Conservation (phyloP, 257 asterid species). For the Buddleja alternifolia region DNA sequence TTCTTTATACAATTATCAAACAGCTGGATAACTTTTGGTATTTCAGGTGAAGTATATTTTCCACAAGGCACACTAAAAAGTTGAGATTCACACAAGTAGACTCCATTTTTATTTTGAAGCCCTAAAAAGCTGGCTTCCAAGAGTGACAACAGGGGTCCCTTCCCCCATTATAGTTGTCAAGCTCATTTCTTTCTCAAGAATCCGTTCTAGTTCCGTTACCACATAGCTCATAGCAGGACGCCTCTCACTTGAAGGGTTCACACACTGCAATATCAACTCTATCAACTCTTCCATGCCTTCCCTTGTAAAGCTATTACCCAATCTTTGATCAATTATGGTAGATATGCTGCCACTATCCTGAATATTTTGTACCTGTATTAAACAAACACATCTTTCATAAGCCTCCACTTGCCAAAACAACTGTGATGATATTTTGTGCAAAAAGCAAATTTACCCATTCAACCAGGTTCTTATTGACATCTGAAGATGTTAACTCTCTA, state of each 20-base stretch:
- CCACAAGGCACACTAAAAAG: conserved; percentile 39
- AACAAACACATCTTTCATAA: background rate
- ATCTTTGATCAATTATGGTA: conserved; percentile 62
- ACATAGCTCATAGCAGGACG: conserved; percentile 76
- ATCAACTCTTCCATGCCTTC: conserved; percentile 89
- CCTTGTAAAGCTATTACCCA: conserved; percentile 76
- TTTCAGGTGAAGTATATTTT: conserved; percentile 33
- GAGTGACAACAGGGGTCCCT: conserved; percentile 86
- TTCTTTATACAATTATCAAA: conserved; percentile 76
- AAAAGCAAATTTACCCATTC: conserved; percentile 66
- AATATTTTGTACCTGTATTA: conserved; percentile 63
- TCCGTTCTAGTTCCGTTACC: conserved; percentile 76
- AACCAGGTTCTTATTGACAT: conserved; percentile 56
- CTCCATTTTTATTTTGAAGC: conserved; percentile 49
- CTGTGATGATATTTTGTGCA: background rate
- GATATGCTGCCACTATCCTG: conserved; percentile 62
- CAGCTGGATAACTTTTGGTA: conserved; percentile 54
- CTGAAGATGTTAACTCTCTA: conserved; percentile 54
- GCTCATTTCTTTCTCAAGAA: conserved; percentile 89
- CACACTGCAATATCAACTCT: conserved; percentile 59
- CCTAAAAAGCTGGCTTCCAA: conserved; percentile 91
- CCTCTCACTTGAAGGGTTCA: conserved; percentile 73
- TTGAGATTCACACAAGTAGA: conserved; percentile 11
- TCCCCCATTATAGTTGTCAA: conserved; percentile 91
- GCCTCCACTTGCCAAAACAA: background rate